Conservation (phyloP, 768 basidiomycete species). For the Termitomyces sp. region DNA sequence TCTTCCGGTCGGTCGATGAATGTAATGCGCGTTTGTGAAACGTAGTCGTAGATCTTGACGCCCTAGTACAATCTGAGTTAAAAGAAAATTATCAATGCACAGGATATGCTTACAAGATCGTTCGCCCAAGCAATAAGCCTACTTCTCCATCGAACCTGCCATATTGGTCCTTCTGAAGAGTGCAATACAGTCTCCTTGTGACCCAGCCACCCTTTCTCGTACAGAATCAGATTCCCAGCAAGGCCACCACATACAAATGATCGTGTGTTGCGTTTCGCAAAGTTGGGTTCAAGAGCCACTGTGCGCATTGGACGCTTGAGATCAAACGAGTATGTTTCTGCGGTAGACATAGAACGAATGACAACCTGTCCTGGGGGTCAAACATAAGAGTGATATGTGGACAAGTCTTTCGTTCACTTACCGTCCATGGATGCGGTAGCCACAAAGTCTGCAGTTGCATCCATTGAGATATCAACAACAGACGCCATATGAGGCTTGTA, state of each 20-base stretch:
- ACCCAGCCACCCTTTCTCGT: conserved; percentile 96
- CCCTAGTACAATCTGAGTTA: conserved; percentile 44
- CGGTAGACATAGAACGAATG: conserved; percentile 72
- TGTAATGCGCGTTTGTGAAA: conserved; percentile 69
- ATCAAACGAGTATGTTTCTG: conserved; percentile 82
- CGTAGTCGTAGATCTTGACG: conserved; percentile 88
- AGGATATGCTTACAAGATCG: conserved; percentile 55
- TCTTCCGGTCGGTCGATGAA: conserved; percentile 79
- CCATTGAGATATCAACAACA: conserved; percentile 79
- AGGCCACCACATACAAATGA: conserved; percentile 90
- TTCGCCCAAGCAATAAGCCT: conserved; percentile 95
- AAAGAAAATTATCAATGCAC: background rate
- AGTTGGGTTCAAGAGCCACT: conserved; percentile 86
- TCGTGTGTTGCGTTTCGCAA: conserved; percentile 69
- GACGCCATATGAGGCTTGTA: conserved; percentile 89
- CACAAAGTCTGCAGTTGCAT: conserved; percentile 81
- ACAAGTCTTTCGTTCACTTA: conserved; percentile 27
- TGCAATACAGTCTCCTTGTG: conserved; percentile 86
- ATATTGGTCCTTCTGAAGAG: conserved; percentile 88
- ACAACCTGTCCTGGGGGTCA: conserved; percentile 75
- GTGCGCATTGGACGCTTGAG: conserved; percentile 90
- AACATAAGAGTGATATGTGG: conserved; percentile 10
- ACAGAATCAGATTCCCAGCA: conserved; percentile 78
- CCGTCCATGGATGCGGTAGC: conserved; percentile 94
- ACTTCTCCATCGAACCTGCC: conserved; percentile 84